A percentile compares a stretch with the other conserved stretches of the same genome.
Conservation (phyloP, 202 grass and related monocot species). For the Panicum virgatum region DNA sequence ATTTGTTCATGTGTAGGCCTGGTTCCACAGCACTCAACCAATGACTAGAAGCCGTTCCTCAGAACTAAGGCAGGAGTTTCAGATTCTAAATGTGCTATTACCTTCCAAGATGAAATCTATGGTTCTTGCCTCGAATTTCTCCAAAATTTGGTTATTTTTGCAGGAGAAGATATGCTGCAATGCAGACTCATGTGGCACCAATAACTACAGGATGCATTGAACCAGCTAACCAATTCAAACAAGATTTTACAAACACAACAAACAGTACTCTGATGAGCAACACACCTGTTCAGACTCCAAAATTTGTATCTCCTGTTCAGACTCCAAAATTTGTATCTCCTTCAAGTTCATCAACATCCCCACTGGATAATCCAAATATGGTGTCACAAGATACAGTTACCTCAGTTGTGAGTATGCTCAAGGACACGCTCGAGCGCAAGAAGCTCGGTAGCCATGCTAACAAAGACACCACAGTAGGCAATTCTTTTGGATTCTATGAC, state of each 20-base stretch:
- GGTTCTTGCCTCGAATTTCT: slow-evolving; percentile 11
- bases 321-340: slow-evolving; percentile 68
- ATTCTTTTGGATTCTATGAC: slow-evolving; percentile 56
- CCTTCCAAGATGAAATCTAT: neutral
- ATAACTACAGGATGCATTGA: slow-evolving; percentile 45
- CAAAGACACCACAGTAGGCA: slow-evolving; percentile 33
- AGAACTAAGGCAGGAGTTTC: slow-evolving; percentile 61
- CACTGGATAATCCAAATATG: slow-evolving; percentile 53
- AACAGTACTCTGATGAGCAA: slow-evolving; percentile 32
- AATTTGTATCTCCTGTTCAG: no score
- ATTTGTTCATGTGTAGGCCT: slow-evolving; percentile 49
- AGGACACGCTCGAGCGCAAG: slow-evolving; percentile 68
- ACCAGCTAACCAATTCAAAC: slow-evolving; percentile 33
- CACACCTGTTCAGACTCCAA: slow-evolving; percentile 49
- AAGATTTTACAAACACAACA: slow-evolving; percentile 45
- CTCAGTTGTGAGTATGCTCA: slow-evolving; percentile 77
- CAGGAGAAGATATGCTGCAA: slow-evolving; percentile 73
- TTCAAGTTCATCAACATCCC: slow-evolving; percentile 68
- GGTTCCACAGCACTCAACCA: slow-evolving; percentile 78
- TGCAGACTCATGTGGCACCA: slow-evolving; percentile 54
- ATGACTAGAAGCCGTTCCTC: slow-evolving; percentile 84
- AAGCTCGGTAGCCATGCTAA: slow-evolving; percentile 41
- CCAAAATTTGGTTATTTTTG: slow-evolving; percentile 25
- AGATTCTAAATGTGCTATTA: slow-evolving; percentile 1
- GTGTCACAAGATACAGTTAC: slow-evolving; percentile 50